Conservation (phyloP, 2,329 filamentous ascomycete genomes). For the Talaromyces atroroseus region DNA sequence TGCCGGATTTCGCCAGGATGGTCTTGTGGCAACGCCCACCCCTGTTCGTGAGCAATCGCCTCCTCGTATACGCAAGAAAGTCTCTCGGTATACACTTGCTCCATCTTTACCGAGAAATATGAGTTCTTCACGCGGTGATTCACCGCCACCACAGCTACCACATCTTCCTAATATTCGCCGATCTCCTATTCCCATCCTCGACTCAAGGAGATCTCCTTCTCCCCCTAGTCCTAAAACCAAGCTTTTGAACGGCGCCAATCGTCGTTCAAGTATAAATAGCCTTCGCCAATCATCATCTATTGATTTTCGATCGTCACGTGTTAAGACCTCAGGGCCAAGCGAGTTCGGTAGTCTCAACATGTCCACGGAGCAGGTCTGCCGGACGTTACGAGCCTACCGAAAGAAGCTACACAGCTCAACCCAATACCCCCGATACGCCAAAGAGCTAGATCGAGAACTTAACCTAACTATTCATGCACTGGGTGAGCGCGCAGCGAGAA, state of each 20-base stretch:
- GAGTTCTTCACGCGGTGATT: conserved; percentile 25
- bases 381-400: conserved; percentile 53
- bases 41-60: conserved; percentile 44
- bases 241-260: conserved; percentile 24
- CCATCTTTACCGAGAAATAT: conserved; percentile 27
- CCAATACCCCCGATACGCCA: conserved; percentile 45
- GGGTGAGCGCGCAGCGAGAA: conserved; percentile 24
- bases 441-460: conserved; percentile 55
- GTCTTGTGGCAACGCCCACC: conserved; percentile 40
- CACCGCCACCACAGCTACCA: conserved; percentile 28
- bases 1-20: conserved; percentile 63
- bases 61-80: conserved; percentile 50
- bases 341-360: conserved; percentile 46
- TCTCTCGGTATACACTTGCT: conserved; percentile 49
- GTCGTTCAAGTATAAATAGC: conserved; percentile 26
- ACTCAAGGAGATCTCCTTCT: conserved; percentile 33
- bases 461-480: conserved; percentile 37
- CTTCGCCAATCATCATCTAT: conserved; percentile 47
- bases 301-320: conserved; percentile 38
- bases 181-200: conserved; percentile 24
- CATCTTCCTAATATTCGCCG: conserved; percentile 24
- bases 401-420: conserved; percentile 50
- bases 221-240: conserved; percentile 34
- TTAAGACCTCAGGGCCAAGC: conserved; percentile 30
- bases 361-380: conserved; percentile 54